Evolutionary conservation across 2,329 filamentous ascomycete species (phyloP).

Genomic region (Aureobasidium melanogenum): DNA sequence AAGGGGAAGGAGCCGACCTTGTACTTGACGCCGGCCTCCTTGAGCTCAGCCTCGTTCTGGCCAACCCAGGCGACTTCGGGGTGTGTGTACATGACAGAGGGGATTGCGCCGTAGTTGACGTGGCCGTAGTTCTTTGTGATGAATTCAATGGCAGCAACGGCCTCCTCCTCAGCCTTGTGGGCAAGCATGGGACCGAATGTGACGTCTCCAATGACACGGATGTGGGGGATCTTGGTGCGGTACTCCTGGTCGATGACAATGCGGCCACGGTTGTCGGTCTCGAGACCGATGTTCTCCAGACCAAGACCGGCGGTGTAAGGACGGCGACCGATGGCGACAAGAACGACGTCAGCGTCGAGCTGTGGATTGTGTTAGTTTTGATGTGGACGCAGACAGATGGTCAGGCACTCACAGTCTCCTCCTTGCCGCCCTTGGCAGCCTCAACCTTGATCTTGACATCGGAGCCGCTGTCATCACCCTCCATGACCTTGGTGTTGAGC

Average conservation of each 20-base stretch:
- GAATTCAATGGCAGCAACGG: conserved; percentile 87
- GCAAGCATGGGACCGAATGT: conserved; percentile 99
- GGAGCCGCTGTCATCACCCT: conserved; percentile 71
- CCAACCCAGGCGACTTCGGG: conserved; percentile 98
- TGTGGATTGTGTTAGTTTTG: conserved; percentile 29
- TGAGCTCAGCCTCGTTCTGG: conserved; percentile 93
- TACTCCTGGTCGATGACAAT: conserved; percentile 98
- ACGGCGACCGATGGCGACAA: conserved; percentile 91
- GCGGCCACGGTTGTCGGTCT: conserved; percentile 86
- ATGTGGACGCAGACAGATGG: conserved; percentile 13
- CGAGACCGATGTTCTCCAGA: conserved; percentile 86
- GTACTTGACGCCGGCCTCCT: conserved; percentile 83
- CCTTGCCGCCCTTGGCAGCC: conserved; percentile 91
- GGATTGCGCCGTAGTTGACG: conserved; percentile 97
- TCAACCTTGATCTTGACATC: conserved; percentile 77
- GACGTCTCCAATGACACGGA: conserved; percentile 89
- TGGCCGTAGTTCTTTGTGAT: conserved; percentile 97
- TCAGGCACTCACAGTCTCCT: conserved; percentile 62
- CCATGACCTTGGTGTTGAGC: conserved; percentile 87
- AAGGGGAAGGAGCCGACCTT: conserved; percentile 92
- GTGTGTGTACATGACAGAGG: conserved; percentile 98
- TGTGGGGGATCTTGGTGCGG: conserved; percentile 94
- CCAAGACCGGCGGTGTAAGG: conserved; percentile 89
- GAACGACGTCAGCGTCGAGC: conserved; percentile 90
- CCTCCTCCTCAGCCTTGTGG: conserved; percentile 99